Evolutionary conservation across 345 rosid species (phyloP).

Genomic region (Psidium guajava): DNA sequence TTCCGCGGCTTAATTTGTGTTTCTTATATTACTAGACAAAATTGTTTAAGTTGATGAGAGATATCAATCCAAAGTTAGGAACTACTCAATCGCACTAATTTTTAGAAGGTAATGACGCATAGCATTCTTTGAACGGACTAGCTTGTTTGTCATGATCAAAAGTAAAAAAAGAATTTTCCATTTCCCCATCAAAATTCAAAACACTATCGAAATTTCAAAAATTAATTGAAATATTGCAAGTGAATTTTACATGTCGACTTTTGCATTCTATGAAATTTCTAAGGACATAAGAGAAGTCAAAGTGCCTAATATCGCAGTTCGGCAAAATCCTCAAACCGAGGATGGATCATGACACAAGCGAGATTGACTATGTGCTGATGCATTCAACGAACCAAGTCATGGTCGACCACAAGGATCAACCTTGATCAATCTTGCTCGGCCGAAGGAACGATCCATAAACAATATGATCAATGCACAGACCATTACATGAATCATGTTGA

Average conservation of each 20-base stretch:
- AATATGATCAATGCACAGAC: too few relatives aligned
- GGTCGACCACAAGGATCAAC: too few relatives aligned
- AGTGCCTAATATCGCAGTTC: too few relatives aligned
- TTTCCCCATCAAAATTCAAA: background rate
- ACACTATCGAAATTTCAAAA: background rate
- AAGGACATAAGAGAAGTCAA: too few relatives aligned
- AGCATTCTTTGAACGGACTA: background rate
- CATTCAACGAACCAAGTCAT: too few relatives aligned
- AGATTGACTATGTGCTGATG: too few relatives aligned
- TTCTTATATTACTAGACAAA: background rate
- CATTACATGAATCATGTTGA: too few relatives aligned
- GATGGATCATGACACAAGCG: too few relatives aligned
- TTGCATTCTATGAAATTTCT: background rate
- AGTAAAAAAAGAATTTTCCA: background rate
- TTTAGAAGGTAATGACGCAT: background rate
- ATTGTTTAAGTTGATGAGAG: background rate
- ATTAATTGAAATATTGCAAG: background rate
- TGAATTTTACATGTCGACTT: background rate
- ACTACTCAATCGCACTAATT: background rate
- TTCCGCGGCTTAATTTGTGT: background rate
- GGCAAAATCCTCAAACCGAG: too few relatives aligned
- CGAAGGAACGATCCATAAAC: too few relatives aligned
- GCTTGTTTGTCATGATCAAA: fast-evolving
- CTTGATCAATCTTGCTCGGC: too few relatives aligned
- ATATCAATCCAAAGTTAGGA: background rate